A percentile compares a stretch with the other conserved stretches of the same genome.
phyloP scores from a whole-genome alignment of 306 rosid genomes.

The Ziziphus jujuba region DNA sequence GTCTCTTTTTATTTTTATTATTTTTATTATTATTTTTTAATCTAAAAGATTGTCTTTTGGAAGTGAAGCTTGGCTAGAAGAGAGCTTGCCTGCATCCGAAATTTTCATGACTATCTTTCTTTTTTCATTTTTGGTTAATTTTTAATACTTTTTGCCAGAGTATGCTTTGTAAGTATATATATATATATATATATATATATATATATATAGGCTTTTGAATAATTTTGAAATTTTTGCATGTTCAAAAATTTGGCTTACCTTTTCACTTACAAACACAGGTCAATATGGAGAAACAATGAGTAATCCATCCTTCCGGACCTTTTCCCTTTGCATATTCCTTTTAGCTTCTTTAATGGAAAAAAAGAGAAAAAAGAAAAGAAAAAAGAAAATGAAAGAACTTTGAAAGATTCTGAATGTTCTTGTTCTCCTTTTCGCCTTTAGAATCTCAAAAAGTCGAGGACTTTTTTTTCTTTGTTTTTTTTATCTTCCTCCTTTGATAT shows the following conservation, averaged over 20 bases:
- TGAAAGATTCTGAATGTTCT: slow-evolving; percentile 14
- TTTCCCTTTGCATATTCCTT: background rate
- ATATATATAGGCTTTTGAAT: no score
- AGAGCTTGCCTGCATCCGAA: no score
- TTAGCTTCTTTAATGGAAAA: background rate
- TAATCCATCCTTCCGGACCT: no score
- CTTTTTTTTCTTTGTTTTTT: slow-evolving; percentile 14
- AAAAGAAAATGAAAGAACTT: background rate
- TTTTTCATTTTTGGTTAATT: no score
- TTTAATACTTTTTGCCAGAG: background rate
- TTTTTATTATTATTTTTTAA: no score
- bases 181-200: no score
- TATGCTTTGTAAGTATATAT: background rate
- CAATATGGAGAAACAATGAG: background rate
- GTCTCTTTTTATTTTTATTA: no score
- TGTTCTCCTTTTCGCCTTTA: slow-evolving; percentile 6
- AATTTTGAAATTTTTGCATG: no score
- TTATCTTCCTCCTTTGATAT: background rate
- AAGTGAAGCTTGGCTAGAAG: no score
- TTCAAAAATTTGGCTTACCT: no score
- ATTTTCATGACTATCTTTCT: no score
- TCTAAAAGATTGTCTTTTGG: no score
- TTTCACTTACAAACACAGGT: background rate
- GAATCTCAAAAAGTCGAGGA: slow-evolving; percentile 16
- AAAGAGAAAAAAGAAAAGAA: background rate